A percentile compares a stretch with the other conserved stretches of the same genome.
Conservation (phyloP, 306 rosid species). For the Luffa acutangula region DNA sequence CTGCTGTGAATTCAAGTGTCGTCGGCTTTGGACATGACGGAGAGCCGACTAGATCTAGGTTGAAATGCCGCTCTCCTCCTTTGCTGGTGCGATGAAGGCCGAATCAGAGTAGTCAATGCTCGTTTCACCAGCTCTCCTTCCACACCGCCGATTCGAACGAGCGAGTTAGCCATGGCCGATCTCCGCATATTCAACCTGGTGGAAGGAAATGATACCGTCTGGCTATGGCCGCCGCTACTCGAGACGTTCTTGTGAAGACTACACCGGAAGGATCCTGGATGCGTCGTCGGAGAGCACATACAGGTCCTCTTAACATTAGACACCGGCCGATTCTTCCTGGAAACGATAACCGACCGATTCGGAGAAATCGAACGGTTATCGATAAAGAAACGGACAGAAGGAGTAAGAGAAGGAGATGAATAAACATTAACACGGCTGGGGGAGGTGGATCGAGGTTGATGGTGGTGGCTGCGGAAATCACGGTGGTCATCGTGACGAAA, state of each 20-base stretch:
- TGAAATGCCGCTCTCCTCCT: constrained; percentile 53
- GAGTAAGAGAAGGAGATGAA: constrained; percentile 22
- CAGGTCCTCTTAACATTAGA: constrained; percentile 54
- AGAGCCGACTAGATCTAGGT: constrained; percentile 74
- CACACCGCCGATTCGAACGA: constrained; percentile 82
- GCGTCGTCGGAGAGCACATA: constrained; percentile 88
- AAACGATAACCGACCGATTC: constrained; percentile 52
- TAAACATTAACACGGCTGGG: constrained; percentile 84
- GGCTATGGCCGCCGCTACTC: constrained; percentile 6
- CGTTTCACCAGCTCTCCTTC: constrained; percentile 95
- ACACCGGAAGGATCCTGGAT: constrained; percentile 90
- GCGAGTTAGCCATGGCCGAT: constrained; percentile 93
- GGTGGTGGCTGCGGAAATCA: constrained; percentile 18
- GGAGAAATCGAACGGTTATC: constrained; percentile 74
- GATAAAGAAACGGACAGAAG: constrained; percentile 63
- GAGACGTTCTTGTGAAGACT: constrained; percentile 58
- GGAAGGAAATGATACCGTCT: constrained; percentile 33
- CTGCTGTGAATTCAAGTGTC: constrained; percentile 25
- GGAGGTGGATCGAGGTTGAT: constrained; percentile 53
- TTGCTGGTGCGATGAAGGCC: constrained; percentile 89
- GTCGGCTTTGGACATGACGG: constrained; percentile 46
- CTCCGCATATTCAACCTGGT: constrained; percentile 73
- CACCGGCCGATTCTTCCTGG: constrained; percentile 44
- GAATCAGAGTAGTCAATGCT: constrained; percentile 71
- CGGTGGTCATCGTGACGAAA: constrained; percentile 24